Percentiles rank a stretch among this genome's conserved stretches.
phyloP scores from a whole-genome alignment of 306 rosid species.

The Nissolia schottii region DNA sequence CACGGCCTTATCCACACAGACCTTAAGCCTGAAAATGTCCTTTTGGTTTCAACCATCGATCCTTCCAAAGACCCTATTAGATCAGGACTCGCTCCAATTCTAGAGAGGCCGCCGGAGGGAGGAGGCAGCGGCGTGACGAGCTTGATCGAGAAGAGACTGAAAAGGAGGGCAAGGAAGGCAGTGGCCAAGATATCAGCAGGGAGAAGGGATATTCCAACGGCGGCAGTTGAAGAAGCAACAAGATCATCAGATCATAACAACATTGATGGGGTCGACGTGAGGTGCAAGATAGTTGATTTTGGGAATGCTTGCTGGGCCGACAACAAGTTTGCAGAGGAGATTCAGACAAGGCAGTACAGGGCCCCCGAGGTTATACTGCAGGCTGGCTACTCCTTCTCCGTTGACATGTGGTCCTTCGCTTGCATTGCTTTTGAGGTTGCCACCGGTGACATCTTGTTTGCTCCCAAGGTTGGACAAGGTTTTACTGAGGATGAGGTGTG shows the following conservation, averaged over 20 bases:
- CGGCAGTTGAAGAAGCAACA: too few species aligned
- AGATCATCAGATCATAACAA: too few species aligned
- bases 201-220: too few species aligned
- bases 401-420: constrained; percentile 97
- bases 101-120: constrained; percentile 95
- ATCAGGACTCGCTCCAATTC: constrained; percentile 57
- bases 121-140: constrained; percentile 57
- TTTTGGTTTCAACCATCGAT: constrained; percentile 73
- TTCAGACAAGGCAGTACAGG: constrained; percentile 96
- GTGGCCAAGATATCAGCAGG: constrained; percentile 89
- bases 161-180: constrained; percentile 87
- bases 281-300: constrained; percentile 95
- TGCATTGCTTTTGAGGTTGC: constrained; percentile 94
- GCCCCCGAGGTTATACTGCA: constrained; percentile 94
- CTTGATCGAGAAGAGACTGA: constrained; percentile 74
- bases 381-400: constrained; percentile 78
- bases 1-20: constrained; percentile 84
- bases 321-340: constrained; percentile 67
- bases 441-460: constrained; percentile 92
- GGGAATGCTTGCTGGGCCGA: constrained; percentile 94
- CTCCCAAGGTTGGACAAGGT: constrained; percentile 82
- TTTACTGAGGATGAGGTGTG: constrained; percentile 95
- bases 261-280: constrained; percentile 68
- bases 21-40: constrained; percentile 91
- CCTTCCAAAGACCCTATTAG: constrained; percentile 78